Percentiles rank a stretch among this genome's conserved stretches.
phyloP scores from a whole-genome alignment of 2,329 filamentous ascomycete species.

The Apiospora koreana region DNA sequence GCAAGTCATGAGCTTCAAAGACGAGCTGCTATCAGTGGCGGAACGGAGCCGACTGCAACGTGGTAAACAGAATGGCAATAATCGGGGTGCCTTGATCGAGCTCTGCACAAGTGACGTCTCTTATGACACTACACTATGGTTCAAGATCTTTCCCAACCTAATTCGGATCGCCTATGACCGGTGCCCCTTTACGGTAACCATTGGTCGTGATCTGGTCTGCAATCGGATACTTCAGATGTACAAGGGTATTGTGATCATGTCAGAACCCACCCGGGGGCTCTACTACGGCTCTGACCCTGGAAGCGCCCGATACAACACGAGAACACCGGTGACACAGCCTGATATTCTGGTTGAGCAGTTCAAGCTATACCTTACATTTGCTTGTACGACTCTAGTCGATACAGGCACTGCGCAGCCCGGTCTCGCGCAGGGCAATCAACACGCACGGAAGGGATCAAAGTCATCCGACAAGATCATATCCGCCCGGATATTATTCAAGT shows the following conservation, averaged over 20 bases:
- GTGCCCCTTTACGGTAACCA: slow-evolving; percentile 87
- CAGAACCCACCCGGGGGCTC: slow-evolving; percentile 68
- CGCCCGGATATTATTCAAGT: slow-evolving; percentile 85
- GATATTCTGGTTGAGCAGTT: slow-evolving; percentile 94
- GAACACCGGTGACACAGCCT: slow-evolving; percentile 71
- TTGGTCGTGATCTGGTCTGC: slow-evolving; percentile 90
- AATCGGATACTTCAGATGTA: slow-evolving; percentile 93
- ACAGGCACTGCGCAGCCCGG: slow-evolving; percentile 66
- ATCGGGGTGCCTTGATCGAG: slow-evolving; percentile 85
- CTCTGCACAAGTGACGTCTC: slow-evolving; percentile 93
- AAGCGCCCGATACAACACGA: slow-evolving; percentile 51
- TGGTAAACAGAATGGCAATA: slow-evolving; percentile 81
- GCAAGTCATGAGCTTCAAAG: slow-evolving; percentile 87
- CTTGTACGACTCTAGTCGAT: slow-evolving; percentile 91
- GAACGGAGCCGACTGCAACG: slow-evolving; percentile 91
- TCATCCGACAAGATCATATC: slow-evolving; percentile 79
- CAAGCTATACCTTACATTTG: slow-evolving; percentile 97
- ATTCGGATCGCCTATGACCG: slow-evolving; percentile 88
- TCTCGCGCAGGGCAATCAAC: slow-evolving; percentile 62
- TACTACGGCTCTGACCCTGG: slow-evolving; percentile 63
- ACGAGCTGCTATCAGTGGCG: slow-evolving; percentile 86
- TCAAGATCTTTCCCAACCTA: slow-evolving; percentile 95
- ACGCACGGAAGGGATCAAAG: slow-evolving; percentile 79
- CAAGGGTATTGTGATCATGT: slow-evolving; percentile 75
- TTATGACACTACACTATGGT: slow-evolving; percentile 94